Conservation (phyloP, 345 rosid genomes). For the Erysimum cheiranthoides region DNA sequence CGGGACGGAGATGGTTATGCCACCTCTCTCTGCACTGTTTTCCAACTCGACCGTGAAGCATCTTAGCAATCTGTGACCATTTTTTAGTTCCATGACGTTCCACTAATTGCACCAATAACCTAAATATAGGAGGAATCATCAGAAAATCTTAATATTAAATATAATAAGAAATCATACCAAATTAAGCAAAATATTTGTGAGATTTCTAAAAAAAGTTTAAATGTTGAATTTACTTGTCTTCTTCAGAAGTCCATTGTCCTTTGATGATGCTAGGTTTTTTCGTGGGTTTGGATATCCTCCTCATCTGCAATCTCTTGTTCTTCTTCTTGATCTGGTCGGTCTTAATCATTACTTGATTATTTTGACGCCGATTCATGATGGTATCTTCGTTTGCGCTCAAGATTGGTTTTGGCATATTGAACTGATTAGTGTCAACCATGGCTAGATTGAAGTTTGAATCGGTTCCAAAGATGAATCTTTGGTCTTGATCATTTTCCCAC, state of each 20-base stretch:
- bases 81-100: conserved; percentile 68
- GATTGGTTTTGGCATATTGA: not conserved
- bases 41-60: conserved; percentile 86
- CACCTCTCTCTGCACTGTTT: conserved; percentile 98
- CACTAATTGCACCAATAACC: conserved; percentile 69
- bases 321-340: conserved; percentile 35
- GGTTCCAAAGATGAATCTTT: not conserved
- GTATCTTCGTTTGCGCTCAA: not conserved
- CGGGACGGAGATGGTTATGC: conserved; percentile 95
- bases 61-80: conserved; percentile 86
- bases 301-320: conserved; percentile 36
- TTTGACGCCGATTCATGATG: not conserved
- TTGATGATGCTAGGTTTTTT: conserved; percentile 53
- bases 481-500: conserved; percentile 26
- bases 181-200: not conserved
- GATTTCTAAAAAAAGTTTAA: not conserved
- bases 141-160: conserved; percentile 1
- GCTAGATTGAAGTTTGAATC: conserved; percentile 12
- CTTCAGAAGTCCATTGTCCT: conserved; percentile 75
- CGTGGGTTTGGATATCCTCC: conserved; percentile 29
- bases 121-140: conserved; percentile 26
- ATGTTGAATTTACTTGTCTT: conserved; percentile 54
- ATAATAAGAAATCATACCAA: not conserved
- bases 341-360: conserved; percentile 7
- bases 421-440: conserved; percentile 22